Percentiles rank a stretch among this genome's conserved stretches.
These are phyloP conservation scores for Hyphopichia pseudoburtonii DNA, from an alignment of 1,139 yeast genomes.

Conservation along the genomic window DNA sequence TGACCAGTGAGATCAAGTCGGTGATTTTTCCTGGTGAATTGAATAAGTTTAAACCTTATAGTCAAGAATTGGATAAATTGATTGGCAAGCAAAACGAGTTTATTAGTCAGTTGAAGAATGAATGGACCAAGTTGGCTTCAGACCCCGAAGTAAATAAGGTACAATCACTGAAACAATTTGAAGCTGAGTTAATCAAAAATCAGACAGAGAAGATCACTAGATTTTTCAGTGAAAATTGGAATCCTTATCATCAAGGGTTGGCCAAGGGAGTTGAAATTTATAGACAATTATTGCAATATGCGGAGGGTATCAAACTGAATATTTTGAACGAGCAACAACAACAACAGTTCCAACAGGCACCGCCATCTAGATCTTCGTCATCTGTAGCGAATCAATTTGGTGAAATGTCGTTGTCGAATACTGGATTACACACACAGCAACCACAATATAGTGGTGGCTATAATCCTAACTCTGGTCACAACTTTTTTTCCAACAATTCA, in stretches of 20 bases:
- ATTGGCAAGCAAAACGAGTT: constrained; percentile 61
- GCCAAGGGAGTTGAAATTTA: constrained; percentile 66
- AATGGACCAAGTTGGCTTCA: constrained; percentile 57
- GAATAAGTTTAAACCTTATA: constrained; percentile 72
- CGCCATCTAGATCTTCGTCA: not conserved
- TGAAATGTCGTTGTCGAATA: constrained; percentile 1
- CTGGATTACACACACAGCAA: not conserved
- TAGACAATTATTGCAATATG: constrained; percentile 48
- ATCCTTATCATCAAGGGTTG: constrained; percentile 56
- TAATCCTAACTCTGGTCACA: too few species aligned
- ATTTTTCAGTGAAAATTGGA: constrained; percentile 59
- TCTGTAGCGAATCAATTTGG: constrained; percentile 1
- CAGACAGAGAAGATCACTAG: constrained; percentile 40
- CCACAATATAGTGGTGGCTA: not conserved
- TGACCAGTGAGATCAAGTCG: constrained; percentile 57
- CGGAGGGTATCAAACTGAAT: constrained; percentile 33
- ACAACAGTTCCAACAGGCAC: constrained; percentile 2
- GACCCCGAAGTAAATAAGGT: constrained; percentile 40
- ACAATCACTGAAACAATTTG: constrained; percentile 34
- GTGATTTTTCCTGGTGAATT: constrained; percentile 71
- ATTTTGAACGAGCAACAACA: constrained; percentile 13
- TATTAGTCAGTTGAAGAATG: constrained; percentile 54
- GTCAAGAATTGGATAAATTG: constrained; percentile 66
- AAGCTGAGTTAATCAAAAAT: constrained; percentile 20
- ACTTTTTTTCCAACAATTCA: not conserved